Percentiles rank a stretch among this genome's conserved stretches.
phyloP scores from a whole-genome alignment of 306 rosid species.

The Spatholobus suberectus region DNA sequence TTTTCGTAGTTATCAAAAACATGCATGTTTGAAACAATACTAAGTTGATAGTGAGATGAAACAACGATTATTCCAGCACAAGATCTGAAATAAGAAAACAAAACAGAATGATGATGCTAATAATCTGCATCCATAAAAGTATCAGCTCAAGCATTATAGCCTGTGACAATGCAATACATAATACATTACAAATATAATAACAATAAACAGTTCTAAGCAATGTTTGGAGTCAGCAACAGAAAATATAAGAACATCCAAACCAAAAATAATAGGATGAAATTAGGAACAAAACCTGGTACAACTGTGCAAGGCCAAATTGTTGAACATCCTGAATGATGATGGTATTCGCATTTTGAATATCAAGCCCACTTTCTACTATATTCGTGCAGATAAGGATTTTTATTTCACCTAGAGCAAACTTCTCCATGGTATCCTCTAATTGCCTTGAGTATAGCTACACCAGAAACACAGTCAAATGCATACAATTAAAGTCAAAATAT shows the following conservation, averaged over 20 bases:
- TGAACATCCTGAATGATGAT: slow-evolving; percentile 97
- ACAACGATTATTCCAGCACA: slow-evolving; percentile 7
- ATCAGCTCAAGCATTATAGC: not conserved
- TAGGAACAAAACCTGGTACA: slow-evolving; percentile 82
- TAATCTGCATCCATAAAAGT: not conserved
- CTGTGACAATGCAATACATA: not conserved
- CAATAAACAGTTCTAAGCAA: not conserved
- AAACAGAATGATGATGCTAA: not conserved
- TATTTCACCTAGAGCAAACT: slow-evolving; percentile 79
- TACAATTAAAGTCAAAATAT: slow-evolving; percentile 33
- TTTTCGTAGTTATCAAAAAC: slow-evolving; percentile 12
- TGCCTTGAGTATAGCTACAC: slow-evolving; percentile 88
- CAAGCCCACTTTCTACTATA: slow-evolving; percentile 98
- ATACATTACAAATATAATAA: not conserved
- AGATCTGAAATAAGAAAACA: not conserved
- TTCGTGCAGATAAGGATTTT: slow-evolving; percentile 86
- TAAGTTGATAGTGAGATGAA: not conserved
- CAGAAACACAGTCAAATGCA: slow-evolving; percentile 31
- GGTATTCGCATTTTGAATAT: slow-evolving; percentile 98
- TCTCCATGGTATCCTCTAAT: slow-evolving; percentile 96
- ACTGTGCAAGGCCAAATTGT: slow-evolving; percentile 94
- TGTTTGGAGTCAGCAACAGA: slow-evolving; percentile 6
- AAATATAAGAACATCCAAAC: slow-evolving; percentile 11
- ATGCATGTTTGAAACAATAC: not conserved
- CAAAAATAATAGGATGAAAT: slow-evolving; percentile 7